Percentiles rank a stretch among this genome's conserved stretches.
phyloP scores from a whole-genome alignment of 176 grass and related monocot genomes.

The Dactylis glomerata region DNA sequence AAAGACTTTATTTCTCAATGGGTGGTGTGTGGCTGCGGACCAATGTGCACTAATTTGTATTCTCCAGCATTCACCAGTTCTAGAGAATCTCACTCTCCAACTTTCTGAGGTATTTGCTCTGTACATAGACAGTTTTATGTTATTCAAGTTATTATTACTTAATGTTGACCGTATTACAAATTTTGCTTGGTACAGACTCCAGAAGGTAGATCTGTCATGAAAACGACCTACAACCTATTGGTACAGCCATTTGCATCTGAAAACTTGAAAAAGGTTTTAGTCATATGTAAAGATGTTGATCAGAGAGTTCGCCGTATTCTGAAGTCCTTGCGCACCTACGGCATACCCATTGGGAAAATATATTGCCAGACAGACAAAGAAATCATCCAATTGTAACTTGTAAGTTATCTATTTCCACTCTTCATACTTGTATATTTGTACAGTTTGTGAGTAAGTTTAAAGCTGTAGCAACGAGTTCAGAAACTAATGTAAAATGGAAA shows the following conservation, averaged over 20 bases:
- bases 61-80: conserved; percentile 3
- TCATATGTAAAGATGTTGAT: not conserved
- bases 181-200: not conserved
- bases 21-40: not conserved
- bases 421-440: not conserved
- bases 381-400: conserved; percentile 7
- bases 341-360: conserved; percentile 4
- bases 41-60: not conserved
- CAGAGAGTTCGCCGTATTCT: not conserved
- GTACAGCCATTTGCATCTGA: not conserved
- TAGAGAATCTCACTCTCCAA: conserved; percentile 12
- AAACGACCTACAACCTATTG: not conserved
- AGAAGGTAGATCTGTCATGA: not conserved
- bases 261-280: conserved; percentile 8
- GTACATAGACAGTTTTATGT: not conserved
- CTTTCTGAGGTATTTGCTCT: not conserved
- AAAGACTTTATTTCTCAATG: not conserved
- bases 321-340: not conserved
- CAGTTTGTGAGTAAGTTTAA: not conserved
- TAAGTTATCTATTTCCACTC: conserved; percentile 1
- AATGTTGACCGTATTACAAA: not conserved
- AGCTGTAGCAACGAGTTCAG: not conserved
- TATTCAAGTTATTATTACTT: not conserved
- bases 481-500: not conserved
- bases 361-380: not conserved